Percentiles rank a stretch among this genome's conserved stretches.
These are phyloP conservation scores for Pleurotus pulmonarius DNA, from an alignment of 768 basidiomycete genomes.

Conservation along the genomic window DNA sequence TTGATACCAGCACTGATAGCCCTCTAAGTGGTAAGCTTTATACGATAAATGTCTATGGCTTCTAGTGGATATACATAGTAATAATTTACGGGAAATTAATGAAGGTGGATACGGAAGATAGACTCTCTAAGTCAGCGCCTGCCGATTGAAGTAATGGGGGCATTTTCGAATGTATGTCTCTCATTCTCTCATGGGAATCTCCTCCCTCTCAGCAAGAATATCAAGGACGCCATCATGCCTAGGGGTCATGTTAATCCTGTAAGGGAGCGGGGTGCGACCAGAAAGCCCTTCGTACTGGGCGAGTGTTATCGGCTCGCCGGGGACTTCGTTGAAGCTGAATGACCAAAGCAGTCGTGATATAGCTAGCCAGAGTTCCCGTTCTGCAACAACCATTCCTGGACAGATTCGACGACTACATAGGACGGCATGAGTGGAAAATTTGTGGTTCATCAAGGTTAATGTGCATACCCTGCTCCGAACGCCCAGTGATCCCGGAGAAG, in stretches of 20 bases:
- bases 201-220: slow-evolving; percentile 5
- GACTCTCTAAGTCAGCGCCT: too few relatives aligned
- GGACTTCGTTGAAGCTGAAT: slow-evolving; percentile 22
- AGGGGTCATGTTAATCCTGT: slow-evolving; percentile 15
- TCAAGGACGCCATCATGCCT: slow-evolving; percentile 9
- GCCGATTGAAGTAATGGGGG: too few relatives aligned
- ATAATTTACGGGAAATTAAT: too few relatives aligned
- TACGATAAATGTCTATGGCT: too few relatives aligned
- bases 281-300: slow-evolving; percentile 30
- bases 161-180: too few relatives aligned
- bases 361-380: slow-evolving; percentile 29
- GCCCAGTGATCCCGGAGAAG: slow-evolving; percentile 32
- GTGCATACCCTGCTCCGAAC: slow-evolving; percentile 31
- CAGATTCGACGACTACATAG: slow-evolving; percentile 25
- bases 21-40: too few relatives aligned
- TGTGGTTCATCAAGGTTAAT: background rate
- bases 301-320: slow-evolving; percentile 28
- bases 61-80: too few relatives aligned
- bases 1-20: too few relatives aligned
- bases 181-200: background rate
- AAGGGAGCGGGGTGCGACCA: slow-evolving; percentile 27
- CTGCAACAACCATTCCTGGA: slow-evolving; percentile 30
- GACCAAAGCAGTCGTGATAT: slow-evolving; percentile 32
- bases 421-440: background rate
- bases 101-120: too few relatives aligned